Base-by-base conservation (phyloP, 768 basidiomycete species). In the Collybia mongolica region DNA sequence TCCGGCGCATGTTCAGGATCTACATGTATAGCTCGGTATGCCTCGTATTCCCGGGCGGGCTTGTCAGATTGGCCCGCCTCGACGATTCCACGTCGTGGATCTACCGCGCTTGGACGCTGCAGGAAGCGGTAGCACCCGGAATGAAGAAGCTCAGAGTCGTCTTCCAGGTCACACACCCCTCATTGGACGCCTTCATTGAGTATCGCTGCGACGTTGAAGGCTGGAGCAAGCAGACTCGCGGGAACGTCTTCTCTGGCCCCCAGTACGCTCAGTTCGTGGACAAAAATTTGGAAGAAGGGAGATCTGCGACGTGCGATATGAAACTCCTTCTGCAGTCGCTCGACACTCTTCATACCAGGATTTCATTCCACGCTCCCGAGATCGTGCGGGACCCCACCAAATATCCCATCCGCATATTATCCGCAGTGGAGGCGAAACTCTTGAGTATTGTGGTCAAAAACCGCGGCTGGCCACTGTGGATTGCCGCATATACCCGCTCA, bases 81-180 rank as follows among this genome's bases (percentile, higher is more conserved):
- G 26, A 48, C 8, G 38, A 47, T 24, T 32, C 37, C 17, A 48
- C 38, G n/a, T 38, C 46, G 4, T 48, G 46, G 46, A 39, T 48
- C 19, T 38, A 48, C 14, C 38, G 46, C 2, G 45, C 29, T 32
- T 46, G 45, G 45, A 46, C 45, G n/a, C 32, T 46, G 15, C 45
- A 46, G 22, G 45, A 46, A 38, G 45, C 36, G 45, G 18, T 46
- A 17, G 45, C 45, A 29, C 45, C 45, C 3, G 32, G 32, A 11
- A 32, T 32, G 32, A 32, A 2, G 11, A 32, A 32, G 14, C 32
- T 32, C 11, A 32, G 32, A 14, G 5, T 32, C 11, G 32, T 32
- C 32, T 32, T 32, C 32, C 32, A 12, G 14, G 2, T 32, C 32
- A 32, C 32, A 3, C 32, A 32, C 11, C 32, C 32, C 32, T 6